phyloP scores from a whole-genome alignment of 192 early-diverging fungal genomes.

The Dissophora globulifera region DNA sequence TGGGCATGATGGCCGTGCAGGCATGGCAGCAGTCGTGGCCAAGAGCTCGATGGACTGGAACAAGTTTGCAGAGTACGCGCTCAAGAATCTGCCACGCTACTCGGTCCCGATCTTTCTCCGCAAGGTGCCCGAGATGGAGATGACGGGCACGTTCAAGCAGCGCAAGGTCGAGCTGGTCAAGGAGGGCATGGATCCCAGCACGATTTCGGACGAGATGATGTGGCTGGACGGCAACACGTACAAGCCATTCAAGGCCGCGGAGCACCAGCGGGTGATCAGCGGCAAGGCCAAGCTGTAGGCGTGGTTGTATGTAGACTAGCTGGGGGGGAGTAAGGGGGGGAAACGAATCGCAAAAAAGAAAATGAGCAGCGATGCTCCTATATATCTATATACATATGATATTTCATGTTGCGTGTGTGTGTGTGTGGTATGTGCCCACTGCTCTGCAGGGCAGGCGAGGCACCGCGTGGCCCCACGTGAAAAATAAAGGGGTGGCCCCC shows the following conservation, averaged over 20 bases:
- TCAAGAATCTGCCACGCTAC: slow-evolving; percentile 65
- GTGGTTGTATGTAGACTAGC: too few species aligned
- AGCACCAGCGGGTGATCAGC: slow-evolving; percentile 29
- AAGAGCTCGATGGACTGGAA: slow-evolving; percentile 47
- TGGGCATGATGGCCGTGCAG: slow-evolving; percentile 70
- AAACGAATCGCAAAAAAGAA: too few species aligned
- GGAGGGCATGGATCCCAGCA: slow-evolving; percentile 56
- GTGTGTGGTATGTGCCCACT: too few species aligned
- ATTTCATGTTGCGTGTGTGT: too few species aligned
- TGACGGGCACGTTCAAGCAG: slow-evolving; percentile 65
- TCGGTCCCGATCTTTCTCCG: slow-evolving; percentile 74
- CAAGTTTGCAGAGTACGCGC: slow-evolving; percentile 46
- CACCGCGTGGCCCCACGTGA: too few species aligned
- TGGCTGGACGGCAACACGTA: slow-evolving; percentile 60
- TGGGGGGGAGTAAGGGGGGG: too few species aligned
- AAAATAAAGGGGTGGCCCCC: too few species aligned
- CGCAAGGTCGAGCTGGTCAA: slow-evolving; percentile 59
- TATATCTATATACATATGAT: too few species aligned
- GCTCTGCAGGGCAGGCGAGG: too few species aligned
- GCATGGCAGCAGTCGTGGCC: slow-evolving; percentile 72
- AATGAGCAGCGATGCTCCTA: too few species aligned
- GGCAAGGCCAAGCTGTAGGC: slow-evolving; percentile 40
- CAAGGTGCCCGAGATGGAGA: slow-evolving; percentile 57
- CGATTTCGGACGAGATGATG: slow-evolving; percentile 51
- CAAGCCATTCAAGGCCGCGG: slow-evolving; percentile 49